A percentile compares a stretch with the other conserved stretches of the same genome.
Conservation (phyloP, 2,329 filamentous ascomycete genomes). For the Cadophora gregata region DNA sequence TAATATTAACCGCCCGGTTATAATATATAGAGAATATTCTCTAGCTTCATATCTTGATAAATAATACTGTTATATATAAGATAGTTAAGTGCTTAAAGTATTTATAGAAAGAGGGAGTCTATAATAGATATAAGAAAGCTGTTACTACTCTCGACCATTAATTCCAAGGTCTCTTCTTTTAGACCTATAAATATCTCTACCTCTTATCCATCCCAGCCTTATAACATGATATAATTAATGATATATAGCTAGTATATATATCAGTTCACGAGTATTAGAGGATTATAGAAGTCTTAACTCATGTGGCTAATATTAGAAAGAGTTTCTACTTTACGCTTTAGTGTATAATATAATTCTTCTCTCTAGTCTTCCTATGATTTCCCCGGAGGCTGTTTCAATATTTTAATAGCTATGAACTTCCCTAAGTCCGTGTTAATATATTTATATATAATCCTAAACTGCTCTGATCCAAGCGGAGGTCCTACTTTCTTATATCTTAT, state of each 20-base stretch:
- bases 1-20: slow-evolving; percentile 23
- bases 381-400: slow-evolving; percentile 27
- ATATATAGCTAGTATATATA: slow-evolving; percentile 20
- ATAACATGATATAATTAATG: slow-evolving; percentile 25
- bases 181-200: slow-evolving; percentile 26
- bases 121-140: slow-evolving; percentile 15
- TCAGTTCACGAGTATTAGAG: slow-evolving; percentile 12
- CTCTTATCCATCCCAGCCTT: slow-evolving; percentile 18
- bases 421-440: slow-evolving; percentile 32
- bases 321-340: slow-evolving; percentile 31
- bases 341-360: slow-evolving; percentile 17
- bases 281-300: slow-evolving; percentile 11
- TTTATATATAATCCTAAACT: slow-evolving; percentile 36
- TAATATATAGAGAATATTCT: slow-evolving; percentile 54
- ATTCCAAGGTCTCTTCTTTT: slow-evolving; percentile 24
- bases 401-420: slow-evolving; percentile 35
- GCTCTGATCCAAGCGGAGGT: slow-evolving; percentile 24
- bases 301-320: slow-evolving; percentile 23
- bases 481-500: slow-evolving; percentile 31
- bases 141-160: slow-evolving; percentile 13
- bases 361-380: slow-evolving; percentile 22
- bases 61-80: slow-evolving; percentile 69
- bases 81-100: slow-evolving; percentile 27
- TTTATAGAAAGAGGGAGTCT: slow-evolving; percentile 26
- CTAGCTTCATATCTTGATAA: slow-evolving; percentile 77